Evolutionary conservation across 202 grass and related monocot genomes (phyloP).

Genomic region (Miscanthus sacchariflorus): DNA sequence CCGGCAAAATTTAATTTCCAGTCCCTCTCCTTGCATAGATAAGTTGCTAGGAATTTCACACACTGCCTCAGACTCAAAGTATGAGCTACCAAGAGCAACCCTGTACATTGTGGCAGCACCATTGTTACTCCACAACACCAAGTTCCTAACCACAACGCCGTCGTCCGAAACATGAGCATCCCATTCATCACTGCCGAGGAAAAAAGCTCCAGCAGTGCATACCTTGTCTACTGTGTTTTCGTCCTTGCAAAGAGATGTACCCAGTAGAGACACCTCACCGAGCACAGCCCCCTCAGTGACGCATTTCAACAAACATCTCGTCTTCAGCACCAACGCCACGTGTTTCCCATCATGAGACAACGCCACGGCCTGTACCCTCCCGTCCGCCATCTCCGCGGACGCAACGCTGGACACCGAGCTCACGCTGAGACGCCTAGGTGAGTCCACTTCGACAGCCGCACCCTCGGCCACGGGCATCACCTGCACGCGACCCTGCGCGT

Average conservation of each 20-base stretch:
- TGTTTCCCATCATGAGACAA: constrained; percentile 73
- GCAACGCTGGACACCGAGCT: constrained; percentile 57
- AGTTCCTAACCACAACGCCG: constrained; percentile 47
- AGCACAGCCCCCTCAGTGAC: constrained; percentile 52
- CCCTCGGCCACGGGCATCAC: constrained; percentile 53
- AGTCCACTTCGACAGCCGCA: constrained; percentile 49
- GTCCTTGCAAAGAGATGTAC: constrained; percentile 59
- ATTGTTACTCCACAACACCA: constrained; percentile 72
- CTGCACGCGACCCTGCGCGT: constrained; percentile 62
- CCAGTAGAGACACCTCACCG: constrained; percentile 64
- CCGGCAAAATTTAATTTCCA: constrained; percentile 65
- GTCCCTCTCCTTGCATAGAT: constrained; percentile 45
- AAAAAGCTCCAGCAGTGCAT: constrained; percentile 57
- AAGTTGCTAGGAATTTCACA: constrained; percentile 62
- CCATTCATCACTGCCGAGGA: constrained; percentile 51
- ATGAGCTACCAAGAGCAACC: constrained; percentile 54
- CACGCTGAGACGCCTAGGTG: constrained; percentile 41
- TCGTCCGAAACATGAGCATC: constrained; percentile 37
- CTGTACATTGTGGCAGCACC: constrained; percentile 68
- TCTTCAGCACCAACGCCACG: constrained; percentile 57
- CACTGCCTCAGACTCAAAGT: constrained; percentile 60
- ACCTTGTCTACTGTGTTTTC: constrained; percentile 41
- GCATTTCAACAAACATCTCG: constrained; percentile 82
- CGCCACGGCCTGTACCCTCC: constrained; percentile 52
- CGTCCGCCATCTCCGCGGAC: constrained; percentile 47